Conservation (phyloP, 805 yeast genomes). For the Candida fluviatilis region DNA sequence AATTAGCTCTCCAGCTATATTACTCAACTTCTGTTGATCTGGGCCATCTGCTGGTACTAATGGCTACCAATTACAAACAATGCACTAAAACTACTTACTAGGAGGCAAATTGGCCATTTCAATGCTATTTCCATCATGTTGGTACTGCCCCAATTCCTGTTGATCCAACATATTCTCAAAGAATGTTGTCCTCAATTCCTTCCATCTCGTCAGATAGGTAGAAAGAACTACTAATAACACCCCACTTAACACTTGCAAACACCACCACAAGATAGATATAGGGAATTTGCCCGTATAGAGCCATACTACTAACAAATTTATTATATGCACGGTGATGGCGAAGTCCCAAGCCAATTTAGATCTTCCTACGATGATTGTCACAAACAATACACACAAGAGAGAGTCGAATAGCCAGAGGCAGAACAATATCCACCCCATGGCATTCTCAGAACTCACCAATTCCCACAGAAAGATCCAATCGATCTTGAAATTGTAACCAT, state of each 20-base stretch:
- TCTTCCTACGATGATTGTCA: constrained; percentile 85
- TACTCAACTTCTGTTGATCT: too few relatives aligned
- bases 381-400: constrained; percentile 74
- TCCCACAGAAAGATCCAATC: constrained; percentile 83
- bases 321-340: constrained; percentile 85
- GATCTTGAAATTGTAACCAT: constrained; percentile 65
- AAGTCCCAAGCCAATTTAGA: constrained; percentile 95
- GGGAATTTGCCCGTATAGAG: constrained; percentile 67
- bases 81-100: neutral
- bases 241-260: constrained; percentile 65
- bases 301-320: constrained; percentile 71
- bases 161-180: constrained; percentile 75
- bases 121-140: neutral
- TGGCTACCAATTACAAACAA: neutral
- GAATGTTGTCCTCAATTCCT: constrained; percentile 82
- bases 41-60: too few relatives aligned
- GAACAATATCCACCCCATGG: constrained; percentile 73
- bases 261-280: constrained; percentile 75
- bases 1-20: too few relatives aligned
- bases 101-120: constrained; percentile 3
- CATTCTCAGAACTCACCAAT: constrained; percentile 64
- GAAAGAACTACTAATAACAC: constrained; percentile 72
- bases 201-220: constrained; percentile 89
- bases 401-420: constrained; percentile 81
- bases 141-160: constrained; percentile 42